Base-by-base conservation (phyloP, 768 basidiomycete genomes). In the Trametes sanguinea region DNA sequence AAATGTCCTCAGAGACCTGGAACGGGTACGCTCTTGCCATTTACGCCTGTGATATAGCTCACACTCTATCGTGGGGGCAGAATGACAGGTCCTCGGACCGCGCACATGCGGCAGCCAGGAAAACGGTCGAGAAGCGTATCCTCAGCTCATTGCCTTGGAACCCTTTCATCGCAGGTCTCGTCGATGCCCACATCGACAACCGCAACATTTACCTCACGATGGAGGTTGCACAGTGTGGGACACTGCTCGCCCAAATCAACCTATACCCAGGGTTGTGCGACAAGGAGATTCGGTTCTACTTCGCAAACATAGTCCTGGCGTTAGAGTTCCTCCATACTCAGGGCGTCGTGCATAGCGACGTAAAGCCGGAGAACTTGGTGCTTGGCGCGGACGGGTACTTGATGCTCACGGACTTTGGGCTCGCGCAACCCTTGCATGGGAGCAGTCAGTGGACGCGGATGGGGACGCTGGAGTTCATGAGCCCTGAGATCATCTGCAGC, bases 311-410 rank as follows among this genome's bases (percentile, higher is more conserved):
- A 44, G 76, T 78, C 10, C 77, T 77, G 45, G 85, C 75, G 11
- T 67, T 87, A 32, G 73, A 77, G 11, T 83, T 81, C 66, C 68
- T 87, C 1, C 78, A 82, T 54, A 57, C 60, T 0, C 69, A 77
- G 8, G 75, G 73, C n/a, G 72, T 85, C 51, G 75, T 78, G 6
- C 84, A 86, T 60, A 77, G 83, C 17, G 84, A 87, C 66, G 57
- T 87, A 17, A 86, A 86, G 66, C 84, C 85, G 2, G 80, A 78
- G 17, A 86, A 86, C 52, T 77, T 87, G 51, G 76, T 87, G 53
- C 56, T 87, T 60, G 83, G 81, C 45, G 65, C 75, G 2, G 83
- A 84, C 67, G 85, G 85, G 29, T 87, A 87, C 65, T 74, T 86
- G 30, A 69, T 73, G 58, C 61, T 87, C 0, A 77, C 77, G 8